These are phyloP conservation scores for Candida tammaniensis DNA, from an alignment of 805 yeast species.

Conservation along the genomic window DNA sequence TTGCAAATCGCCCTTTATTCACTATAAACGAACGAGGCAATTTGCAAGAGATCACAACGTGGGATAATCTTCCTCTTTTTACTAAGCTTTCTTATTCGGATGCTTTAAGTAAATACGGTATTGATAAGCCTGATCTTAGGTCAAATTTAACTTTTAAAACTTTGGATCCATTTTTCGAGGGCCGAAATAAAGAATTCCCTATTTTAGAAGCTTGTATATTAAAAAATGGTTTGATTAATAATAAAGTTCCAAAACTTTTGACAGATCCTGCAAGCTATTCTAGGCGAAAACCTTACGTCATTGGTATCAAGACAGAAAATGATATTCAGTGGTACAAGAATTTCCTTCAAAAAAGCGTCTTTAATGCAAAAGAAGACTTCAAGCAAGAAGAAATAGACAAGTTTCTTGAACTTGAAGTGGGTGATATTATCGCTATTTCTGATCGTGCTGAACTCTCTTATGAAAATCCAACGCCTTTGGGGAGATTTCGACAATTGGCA, in stretches of 20 bases:
- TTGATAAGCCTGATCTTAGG: constrained; percentile 92
- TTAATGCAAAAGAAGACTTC: constrained; percentile 16
- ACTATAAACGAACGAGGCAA: constrained; percentile 28
- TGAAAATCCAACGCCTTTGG: constrained; percentile 95
- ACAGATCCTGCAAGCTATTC: constrained; percentile 45
- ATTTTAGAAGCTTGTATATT: constrained; percentile 74
- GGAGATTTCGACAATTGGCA: constrained; percentile 76
- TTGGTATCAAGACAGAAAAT: constrained; percentile 45
- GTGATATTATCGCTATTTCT: constrained; percentile 77
- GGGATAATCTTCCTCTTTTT: constrained; percentile 16
- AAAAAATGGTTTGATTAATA: constrained; percentile 40
- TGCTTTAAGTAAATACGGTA: constrained; percentile 74
- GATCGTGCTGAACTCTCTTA: constrained; percentile 69
- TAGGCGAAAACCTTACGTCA: constrained; percentile 55
- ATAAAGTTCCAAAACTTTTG: constrained; percentile 36
- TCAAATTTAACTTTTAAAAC: constrained; percentile 51
- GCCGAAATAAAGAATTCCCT: constrained; percentile 46
- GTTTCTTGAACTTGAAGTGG: constrained; percentile 47
- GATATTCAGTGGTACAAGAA: constrained; percentile 46
- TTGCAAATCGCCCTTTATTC: constrained; percentile 40
- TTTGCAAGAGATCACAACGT: constrained; percentile 17
- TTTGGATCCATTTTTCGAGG: constrained; percentile 40
- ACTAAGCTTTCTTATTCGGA: constrained; percentile 59
- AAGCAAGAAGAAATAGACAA: constrained; percentile 15
- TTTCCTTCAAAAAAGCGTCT: constrained; percentile 28